A percentile compares a stretch with the other conserved stretches of the same genome.
Evolutionary conservation across 2,329 filamentous ascomycete species (phyloP).

Genomic region (Cladosporium sp.): DNA sequence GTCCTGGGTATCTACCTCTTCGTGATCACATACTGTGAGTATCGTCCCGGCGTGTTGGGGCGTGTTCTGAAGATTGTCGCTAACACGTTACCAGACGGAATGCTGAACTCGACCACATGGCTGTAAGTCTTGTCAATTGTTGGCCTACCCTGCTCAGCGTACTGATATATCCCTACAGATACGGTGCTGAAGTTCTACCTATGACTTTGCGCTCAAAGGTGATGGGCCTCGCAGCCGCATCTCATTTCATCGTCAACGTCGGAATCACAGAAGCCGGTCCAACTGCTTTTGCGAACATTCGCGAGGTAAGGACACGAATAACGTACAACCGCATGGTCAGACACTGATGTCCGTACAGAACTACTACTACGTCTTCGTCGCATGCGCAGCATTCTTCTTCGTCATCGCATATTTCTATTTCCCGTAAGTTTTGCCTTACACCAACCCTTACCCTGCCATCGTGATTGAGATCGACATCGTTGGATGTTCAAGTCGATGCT

Average conservation of each 20-base stretch:
- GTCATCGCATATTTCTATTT: slow-evolving; percentile 56
- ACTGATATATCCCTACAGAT: slow-evolving; percentile 26
- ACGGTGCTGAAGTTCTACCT: slow-evolving; percentile 57
- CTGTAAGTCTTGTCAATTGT: slow-evolving; percentile 15
- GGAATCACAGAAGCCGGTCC: slow-evolving; percentile 47
- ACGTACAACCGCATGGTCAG: accelerated
- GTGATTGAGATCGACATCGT: background rate
- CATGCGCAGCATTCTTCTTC: slow-evolving; percentile 54
- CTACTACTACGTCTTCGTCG: slow-evolving; percentile 62
- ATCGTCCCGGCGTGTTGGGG: background rate
- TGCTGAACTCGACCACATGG: slow-evolving; percentile 32
- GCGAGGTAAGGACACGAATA: slow-evolving; percentile 20
- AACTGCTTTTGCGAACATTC: slow-evolving; percentile 57
- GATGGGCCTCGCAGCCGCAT: slow-evolving; percentile 56
- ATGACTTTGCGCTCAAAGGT: slow-evolving; percentile 56
- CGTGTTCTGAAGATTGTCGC: background rate
- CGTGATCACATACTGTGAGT: slow-evolving; percentile 55
- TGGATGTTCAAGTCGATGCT: too few relatives aligned
- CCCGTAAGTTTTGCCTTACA: slow-evolving; percentile 41
- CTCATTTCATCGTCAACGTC: slow-evolving; percentile 55
- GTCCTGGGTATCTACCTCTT: slow-evolving; percentile 62
- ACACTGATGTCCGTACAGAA: slow-evolving; percentile 43
- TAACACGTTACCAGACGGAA: slow-evolving; percentile 23
- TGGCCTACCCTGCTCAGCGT: slow-evolving; percentile 28
- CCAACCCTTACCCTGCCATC: slow-evolving; percentile 9